phyloP scores from a whole-genome alignment of 2,329 filamentous ascomycete species.

The Alternaria triticina region DNA sequence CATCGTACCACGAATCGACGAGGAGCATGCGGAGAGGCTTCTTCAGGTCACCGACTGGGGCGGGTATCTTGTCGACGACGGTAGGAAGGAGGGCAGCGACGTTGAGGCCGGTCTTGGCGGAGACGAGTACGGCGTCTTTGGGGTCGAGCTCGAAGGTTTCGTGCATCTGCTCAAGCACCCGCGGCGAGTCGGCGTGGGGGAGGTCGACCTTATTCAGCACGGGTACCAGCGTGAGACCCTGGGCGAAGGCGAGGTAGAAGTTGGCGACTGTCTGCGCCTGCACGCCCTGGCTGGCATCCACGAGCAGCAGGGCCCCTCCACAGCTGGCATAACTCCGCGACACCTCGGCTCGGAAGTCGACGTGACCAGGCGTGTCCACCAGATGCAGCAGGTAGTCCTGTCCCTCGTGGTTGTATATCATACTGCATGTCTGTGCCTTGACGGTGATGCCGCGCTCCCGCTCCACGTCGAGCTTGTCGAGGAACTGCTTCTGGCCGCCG shows the following conservation, averaged over 20 bases:
- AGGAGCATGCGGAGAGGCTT: constrained; percentile 83
- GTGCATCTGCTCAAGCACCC: constrained; percentile 85
- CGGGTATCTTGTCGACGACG: constrained; percentile 84
- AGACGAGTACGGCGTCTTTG: constrained; percentile 76
- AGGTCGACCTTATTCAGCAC: constrained; percentile 98
- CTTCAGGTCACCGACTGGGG: constrained; percentile 73
- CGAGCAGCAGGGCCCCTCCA: constrained; percentile 84
- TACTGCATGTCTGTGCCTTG: constrained; percentile 97
- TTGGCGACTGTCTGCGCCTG: constrained; percentile 99
- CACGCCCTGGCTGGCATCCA: constrained; percentile 94
- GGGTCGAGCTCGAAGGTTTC: constrained; percentile 87
- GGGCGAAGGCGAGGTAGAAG: constrained; percentile 95
- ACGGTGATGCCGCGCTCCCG: constrained; percentile 96
- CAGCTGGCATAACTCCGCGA: constrained; percentile 95
- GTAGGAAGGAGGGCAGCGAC: constrained; percentile 82
- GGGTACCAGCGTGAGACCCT: constrained; percentile 84
- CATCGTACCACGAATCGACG: constrained; percentile 98
- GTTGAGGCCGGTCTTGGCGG: constrained; percentile 92
- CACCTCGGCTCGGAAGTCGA: constrained; percentile 96
- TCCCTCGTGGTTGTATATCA: constrained; percentile 89
- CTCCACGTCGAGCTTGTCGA: constrained; percentile 97
- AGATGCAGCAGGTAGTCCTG: constrained; percentile 92
- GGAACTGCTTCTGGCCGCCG: constrained; percentile 89
- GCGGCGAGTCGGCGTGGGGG: constrained; percentile 82
- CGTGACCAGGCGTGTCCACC: constrained; percentile 95